Base-by-base conservation (phyloP, 1,139 yeast genomes). In the Arxiozyma slooffiae region DNA sequence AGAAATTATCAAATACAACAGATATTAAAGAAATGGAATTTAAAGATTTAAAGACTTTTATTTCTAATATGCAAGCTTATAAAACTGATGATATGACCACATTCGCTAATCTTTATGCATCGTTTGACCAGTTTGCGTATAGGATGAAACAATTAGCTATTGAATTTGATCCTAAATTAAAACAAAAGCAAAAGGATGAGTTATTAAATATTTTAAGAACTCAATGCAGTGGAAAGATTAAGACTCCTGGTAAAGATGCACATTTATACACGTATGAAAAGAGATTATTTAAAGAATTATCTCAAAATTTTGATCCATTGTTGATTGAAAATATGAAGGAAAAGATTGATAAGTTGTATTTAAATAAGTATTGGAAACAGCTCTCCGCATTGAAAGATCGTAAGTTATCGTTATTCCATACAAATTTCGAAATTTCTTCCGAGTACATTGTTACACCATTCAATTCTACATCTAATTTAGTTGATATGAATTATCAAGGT, bases 241-340 rank as follows among this genome's bases (percentile, higher is more conserved):
- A 41, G 11, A 53, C 62, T 1, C 60, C 63, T 2, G 55, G 52
- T n/a, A 63, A 63, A 43, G 68, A 64, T 52, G 66, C 68, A 3
- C 50, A 48, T 26, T 34, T 62, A 21, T 56, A 51, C 48, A 43
- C 41, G 6, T 53, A 55, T 40, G 65, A 63, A 49, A 52, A 52
- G 30, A 52, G 53, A 8, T 34, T 55, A 26, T 61, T 61, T 59
- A 49, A 54, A 5, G 47, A 44, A 8, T 41, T 44, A 20, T 18
- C 45, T 3, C 30, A 37, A n/a, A 17, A 36, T 16, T 52, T 52
- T 9, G 52, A 52, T 18, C 30, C 49, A 7, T 24, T 22, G 2
- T 21, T 36, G 7, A 26, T 52, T 7, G 37, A 52, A 21, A 37
- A 50, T 23, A 38, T 52, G 14, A 52, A 51, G 51, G 24, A 30